Conservation (phyloP, 208 protist genomes). For the Trypanosoma scelopori region DNA sequence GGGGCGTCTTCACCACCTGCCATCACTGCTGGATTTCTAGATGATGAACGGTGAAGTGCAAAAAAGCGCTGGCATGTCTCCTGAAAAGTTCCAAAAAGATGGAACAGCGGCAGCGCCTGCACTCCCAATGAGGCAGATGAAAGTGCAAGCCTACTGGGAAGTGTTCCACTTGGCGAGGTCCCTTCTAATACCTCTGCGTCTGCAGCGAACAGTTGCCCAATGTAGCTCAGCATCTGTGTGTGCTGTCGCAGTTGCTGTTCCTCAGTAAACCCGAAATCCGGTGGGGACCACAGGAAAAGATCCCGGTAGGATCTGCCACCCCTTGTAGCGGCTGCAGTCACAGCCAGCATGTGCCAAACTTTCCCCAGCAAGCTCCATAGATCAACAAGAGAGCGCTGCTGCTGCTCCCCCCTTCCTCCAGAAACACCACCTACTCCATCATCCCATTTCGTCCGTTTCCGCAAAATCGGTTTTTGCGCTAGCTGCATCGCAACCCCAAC, state of each 20-base stretch:
- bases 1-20: background rate
- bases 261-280: conserved; percentile 1
- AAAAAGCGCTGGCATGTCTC: conserved; percentile 9
- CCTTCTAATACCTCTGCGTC: conserved; percentile 16
- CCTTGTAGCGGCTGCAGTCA: background rate
- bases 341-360: conserved; percentile 19
- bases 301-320: background rate
- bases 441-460: background rate
- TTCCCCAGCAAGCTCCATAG: conserved; percentile 2
- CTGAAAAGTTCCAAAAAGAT: conserved; percentile 5
- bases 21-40: background rate
- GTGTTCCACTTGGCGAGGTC: background rate
- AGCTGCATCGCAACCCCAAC: background rate
- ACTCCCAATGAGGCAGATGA: conserved; percentile 14
- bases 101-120: conserved; percentile 12
- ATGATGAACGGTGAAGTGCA: no score
- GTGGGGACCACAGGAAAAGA: conserved; percentile 14
- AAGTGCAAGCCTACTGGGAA: conserved; percentile 8
- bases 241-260: background rate
- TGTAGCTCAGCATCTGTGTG: background rate
- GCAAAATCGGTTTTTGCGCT: background rate
- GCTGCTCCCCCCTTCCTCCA: background rate
- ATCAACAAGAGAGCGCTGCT: background rate
- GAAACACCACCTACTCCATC: background rate
- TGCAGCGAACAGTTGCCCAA: conserved; percentile 21